phyloP scores from a whole-genome alignment of 2,329 filamentous ascomycete genomes.

The Coniella vitis region DNA sequence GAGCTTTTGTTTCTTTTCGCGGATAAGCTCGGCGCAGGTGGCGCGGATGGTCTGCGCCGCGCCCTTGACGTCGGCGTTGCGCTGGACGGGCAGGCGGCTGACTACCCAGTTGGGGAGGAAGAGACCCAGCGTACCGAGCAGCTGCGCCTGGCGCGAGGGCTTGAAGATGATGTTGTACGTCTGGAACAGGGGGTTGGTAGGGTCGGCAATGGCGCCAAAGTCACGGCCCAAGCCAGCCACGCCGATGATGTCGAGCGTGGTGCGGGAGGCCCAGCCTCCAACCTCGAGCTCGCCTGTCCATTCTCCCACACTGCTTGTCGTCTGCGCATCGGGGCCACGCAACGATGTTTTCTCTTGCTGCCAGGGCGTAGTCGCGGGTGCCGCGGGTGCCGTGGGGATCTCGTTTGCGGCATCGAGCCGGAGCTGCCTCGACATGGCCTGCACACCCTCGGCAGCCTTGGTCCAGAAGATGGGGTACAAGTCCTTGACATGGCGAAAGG shows the following conservation, averaged over 20 bases:
- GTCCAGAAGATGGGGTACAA: conserved; percentile 79
- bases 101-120: conserved; percentile 59
- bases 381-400: conserved; percentile 22
- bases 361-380: conserved; percentile 14
- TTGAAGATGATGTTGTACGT: conserved; percentile 52
- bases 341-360: too few relatives aligned
- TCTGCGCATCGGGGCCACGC: too few relatives aligned
- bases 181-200: conserved; percentile 49
- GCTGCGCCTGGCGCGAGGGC: conserved; percentile 42
- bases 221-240: conserved; percentile 64
- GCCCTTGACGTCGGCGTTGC: conserved; percentile 57
- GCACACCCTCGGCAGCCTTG: conserved; percentile 63
- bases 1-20: conserved; percentile 55
- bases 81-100: conserved; percentile 56
- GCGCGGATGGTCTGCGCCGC: conserved; percentile 55
- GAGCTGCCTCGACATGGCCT: conserved; percentile 51
- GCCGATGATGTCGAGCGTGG: conserved; percentile 71
- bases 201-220: conserved; percentile 58
- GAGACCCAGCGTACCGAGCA: conserved; percentile 52
- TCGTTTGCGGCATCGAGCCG: conserved; percentile 32
- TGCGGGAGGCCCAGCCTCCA: conserved; percentile 56
- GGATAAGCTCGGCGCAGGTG: conserved; percentile 62
- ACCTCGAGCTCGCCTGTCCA: conserved; percentile 47
- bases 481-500: conserved; percentile 79
- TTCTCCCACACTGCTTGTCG: too few relatives aligned